Evolutionary conservation across 306 rosid genomes (phyloP).

Genomic region (Sophora flavescens): DNA sequence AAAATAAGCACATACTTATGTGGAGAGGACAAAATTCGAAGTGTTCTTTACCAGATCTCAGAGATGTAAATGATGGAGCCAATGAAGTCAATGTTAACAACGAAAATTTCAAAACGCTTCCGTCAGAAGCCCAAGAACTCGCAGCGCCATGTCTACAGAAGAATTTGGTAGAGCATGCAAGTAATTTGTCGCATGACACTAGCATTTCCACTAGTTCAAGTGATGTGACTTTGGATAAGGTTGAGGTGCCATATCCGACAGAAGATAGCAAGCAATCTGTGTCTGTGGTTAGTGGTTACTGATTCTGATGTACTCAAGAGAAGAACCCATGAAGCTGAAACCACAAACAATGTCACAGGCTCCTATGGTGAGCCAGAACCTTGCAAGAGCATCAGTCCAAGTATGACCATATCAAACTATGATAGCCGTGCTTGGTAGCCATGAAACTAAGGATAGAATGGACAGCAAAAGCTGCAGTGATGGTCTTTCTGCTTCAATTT

Average conservation of each 20-base stretch:
- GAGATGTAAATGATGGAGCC: conserved; percentile 45
- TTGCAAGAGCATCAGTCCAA: conserved; percentile 25
- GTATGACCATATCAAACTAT: conserved; percentile 37
- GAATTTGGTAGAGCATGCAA: conserved; percentile 28
- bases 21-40: conserved; percentile 91
- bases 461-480: conserved; percentile 43
- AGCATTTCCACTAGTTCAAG: conserved; percentile 41
- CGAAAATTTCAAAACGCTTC: conserved; percentile 36
- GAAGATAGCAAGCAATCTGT: conserved; percentile 39
- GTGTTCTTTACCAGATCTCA: conserved; percentile 57
- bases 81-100: conserved; percentile 36
- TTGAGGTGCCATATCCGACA: conserved; percentile 42
- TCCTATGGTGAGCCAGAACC: conserved; percentile 47
- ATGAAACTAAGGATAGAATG: conserved; percentile 39
- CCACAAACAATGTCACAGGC: conserved; percentile 41
- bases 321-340: conserved; percentile 42
- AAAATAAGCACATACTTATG: conserved; percentile 81
- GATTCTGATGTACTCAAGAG: conserved; percentile 48
- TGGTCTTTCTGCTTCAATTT: conserved; percentile 41
- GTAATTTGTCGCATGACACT: conserved; percentile 39
- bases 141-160: conserved; percentile 24
- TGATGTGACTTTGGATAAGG: conserved; percentile 42
- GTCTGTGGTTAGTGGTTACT: conserved; percentile 36
- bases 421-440: conserved; percentile 23
- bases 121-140: conserved; percentile 45